These are phyloP conservation scores for Tuber umbilicatum DNA, from an alignment of 495 filamentous ascomycete species.

Conservation along the genomic window DNA sequence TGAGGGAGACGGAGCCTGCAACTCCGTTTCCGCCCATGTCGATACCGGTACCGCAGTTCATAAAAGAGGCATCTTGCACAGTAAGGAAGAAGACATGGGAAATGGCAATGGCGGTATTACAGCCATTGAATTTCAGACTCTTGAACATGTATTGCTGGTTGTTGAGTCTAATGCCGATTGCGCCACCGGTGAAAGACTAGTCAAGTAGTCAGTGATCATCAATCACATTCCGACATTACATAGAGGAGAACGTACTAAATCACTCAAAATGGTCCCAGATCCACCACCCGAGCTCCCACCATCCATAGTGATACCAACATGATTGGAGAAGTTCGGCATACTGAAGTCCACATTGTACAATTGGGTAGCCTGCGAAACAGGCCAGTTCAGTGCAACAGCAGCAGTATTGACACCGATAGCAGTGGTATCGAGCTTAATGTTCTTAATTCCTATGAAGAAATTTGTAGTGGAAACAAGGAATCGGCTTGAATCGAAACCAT, in stretches of 20 bases:
- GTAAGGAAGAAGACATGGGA: conserved; percentile 54
- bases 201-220: conserved; percentile 8
- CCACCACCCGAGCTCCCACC: conserved; percentile 57
- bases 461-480: conserved; percentile 65
- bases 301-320: conserved; percentile 70
- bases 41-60: conserved; percentile 58
- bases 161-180: conserved; percentile 57
- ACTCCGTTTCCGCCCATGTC: conserved; percentile 53
- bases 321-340: conserved; percentile 54
- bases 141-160: conserved; percentile 80
- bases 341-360: conserved; percentile 71
- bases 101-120: conserved; percentile 56
- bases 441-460: conserved; percentile 71
- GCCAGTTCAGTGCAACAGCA: conserved; percentile 70
- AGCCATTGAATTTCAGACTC: conserved; percentile 60
- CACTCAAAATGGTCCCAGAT: conserved; percentile 28
- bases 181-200: conserved; percentile 65
- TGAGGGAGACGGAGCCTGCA: conserved; percentile 51
- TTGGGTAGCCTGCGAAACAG: conserved; percentile 66
- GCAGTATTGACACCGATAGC: conserved; percentile 49
- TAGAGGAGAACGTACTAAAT: conserved; percentile 46
- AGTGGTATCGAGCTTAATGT: conserved; percentile 69
- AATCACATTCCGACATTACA: conserved; percentile 12
- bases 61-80: conserved; percentile 54
- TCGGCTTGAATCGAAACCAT: conserved; percentile 61